Evolutionary conservation across 176 grass and related monocot genomes (phyloP).

Genomic region (Triticum monococcum): DNA sequence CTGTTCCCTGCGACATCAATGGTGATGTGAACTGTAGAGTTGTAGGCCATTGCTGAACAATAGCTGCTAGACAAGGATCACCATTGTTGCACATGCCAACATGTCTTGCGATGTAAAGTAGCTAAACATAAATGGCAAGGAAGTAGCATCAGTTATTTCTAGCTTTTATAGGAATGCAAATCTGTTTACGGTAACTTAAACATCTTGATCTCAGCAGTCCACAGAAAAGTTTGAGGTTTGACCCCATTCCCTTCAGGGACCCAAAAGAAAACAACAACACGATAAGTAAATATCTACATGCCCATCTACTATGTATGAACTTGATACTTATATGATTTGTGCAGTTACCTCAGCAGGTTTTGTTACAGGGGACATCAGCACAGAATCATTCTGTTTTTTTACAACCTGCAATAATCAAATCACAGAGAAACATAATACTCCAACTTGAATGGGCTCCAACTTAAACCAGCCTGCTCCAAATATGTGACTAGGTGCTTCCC

Average conservation of each 20-base stretch:
- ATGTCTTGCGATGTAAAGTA: conserved; percentile 17
- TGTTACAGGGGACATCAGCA: neutral
- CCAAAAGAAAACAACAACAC: neutral
- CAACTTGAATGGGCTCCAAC: neutral
- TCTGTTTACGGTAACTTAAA: neutral
- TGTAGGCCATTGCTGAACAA: conserved; percentile 8
- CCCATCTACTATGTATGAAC: neutral
- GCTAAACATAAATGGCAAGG: neutral
- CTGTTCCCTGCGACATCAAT: conserved; percentile 74
- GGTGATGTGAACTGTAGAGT: conserved; percentile 76
- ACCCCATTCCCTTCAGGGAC: neutral
- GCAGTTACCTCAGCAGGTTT: neutral
- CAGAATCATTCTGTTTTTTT: conserved; percentile 1
- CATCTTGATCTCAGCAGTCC: neutral
- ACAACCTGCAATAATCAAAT: neutral
- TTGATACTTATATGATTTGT: neutral
- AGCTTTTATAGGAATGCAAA: neutral
- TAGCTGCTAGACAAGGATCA: neutral
- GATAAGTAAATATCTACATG: neutral
- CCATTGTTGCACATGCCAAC: neutral
- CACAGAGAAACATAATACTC: neutral
- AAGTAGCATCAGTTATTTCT: neutral
- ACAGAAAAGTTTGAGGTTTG: neutral
- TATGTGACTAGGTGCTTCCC: neutral
- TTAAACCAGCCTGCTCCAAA: neutral